Conservation (phyloP, 2,329 filamentous ascomycete species). For the Botrytis squamosa region DNA sequence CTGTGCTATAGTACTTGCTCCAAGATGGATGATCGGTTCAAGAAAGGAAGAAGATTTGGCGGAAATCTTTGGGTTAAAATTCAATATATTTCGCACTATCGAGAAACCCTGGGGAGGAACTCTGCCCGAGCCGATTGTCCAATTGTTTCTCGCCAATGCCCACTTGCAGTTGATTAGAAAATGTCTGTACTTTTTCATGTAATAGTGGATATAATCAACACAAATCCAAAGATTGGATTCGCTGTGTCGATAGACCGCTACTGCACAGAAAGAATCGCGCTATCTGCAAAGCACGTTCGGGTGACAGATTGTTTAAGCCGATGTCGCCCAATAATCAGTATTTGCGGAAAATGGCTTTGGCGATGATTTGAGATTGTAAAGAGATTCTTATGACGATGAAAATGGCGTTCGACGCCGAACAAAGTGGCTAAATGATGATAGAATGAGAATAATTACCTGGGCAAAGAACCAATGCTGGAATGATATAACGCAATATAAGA, state of each 20-base stretch:
- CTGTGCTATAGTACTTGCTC: not conserved
- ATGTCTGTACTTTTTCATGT: not conserved
- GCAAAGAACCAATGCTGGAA: not conserved
- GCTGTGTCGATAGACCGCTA: constrained; percentile 15
- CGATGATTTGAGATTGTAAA: not conserved
- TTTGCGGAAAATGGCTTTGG: not conserved
- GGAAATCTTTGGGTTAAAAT: not conserved
- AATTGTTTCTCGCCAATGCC: not conserved
- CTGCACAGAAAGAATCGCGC: not conserved
- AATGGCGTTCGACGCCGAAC: not conserved
- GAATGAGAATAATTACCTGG: not conserved
- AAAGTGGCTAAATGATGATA: not conserved
- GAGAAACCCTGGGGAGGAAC: not conserved
- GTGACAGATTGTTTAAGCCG: not conserved
- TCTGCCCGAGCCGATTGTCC: not conserved
- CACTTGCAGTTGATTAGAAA: constrained; percentile 2
- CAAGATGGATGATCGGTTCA: not conserved
- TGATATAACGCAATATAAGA: not conserved
- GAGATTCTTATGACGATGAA: not conserved
- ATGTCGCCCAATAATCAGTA: constrained; percentile 9
- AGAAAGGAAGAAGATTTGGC: constrained; percentile 4
- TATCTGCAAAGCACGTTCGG: constrained; percentile 8
- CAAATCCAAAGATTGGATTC: not conserved
- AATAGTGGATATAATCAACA: not conserved
- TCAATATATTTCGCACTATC: not conserved